Base-by-base conservation (phyloP, 1,139 yeast species). In the Nakaseomyces delphensis region DNA sequence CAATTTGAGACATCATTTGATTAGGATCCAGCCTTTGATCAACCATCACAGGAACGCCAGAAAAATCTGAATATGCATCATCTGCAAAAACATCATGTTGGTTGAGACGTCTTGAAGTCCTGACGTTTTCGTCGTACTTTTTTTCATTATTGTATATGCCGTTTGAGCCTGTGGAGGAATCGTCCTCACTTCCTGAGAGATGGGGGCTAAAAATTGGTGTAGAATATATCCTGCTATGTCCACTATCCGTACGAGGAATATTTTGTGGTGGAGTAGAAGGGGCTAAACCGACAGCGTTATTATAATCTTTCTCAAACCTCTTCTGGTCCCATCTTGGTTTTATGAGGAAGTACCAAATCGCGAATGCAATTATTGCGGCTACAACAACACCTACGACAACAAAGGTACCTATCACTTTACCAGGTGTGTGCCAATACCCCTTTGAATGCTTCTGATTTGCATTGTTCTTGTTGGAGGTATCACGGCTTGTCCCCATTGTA, bases 1-100 rank as follows among this genome's bases (percentile, higher is more conserved):
- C 77, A 65, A 61, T 54, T 29, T 56, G 55, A 43, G 72, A 63
- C 57, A 78, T 77, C 71, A 81, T 70, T 38, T 77, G 76, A 29
- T 70, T 68, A 3, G 89, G 86, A 51, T 83, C 89, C 45, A 82
- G 62, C 37, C 87, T 67, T 49, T 78, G 78, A 57, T 83, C 93
- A 41, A 80, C 74, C 46, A 79, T 79, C 13, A 74, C 71, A 13
- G 61, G 54, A 8, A 31, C 31, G 10, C 37, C 30, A 14, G 41
- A 23, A 10, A 15, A 16, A 18, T 31, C 36, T n/a, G 41, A 39
- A 18, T 33, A 33, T n/a, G 37, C 37, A n/a, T 33, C 37, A 21
- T 33, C 37, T 13, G 35, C 41, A 11, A 39, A 23, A 9, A 24
- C 29, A 11, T 39, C 41, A 13, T 24, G 31, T 18, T 24, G 36